A percentile compares a stretch with the other conserved stretches of the same genome.
phyloP scores from a whole-genome alignment of 2,329 filamentous ascomycete genomes.

The Penicillium sclerotiorum region DNA sequence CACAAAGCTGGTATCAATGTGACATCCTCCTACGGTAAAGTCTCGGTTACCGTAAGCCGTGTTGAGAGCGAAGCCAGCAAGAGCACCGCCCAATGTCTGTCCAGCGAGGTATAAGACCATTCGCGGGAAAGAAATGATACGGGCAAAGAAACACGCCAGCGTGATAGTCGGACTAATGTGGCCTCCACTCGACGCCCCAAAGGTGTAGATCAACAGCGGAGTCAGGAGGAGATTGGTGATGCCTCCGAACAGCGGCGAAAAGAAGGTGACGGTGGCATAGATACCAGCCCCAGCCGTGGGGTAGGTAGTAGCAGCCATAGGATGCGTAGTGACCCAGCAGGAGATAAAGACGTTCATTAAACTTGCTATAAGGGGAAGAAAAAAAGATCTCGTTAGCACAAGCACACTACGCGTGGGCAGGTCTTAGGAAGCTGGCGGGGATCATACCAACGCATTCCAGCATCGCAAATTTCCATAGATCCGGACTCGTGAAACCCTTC shows the following conservation, averaged over 20 bases:
- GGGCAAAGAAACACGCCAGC: slow-evolving; percentile 55
- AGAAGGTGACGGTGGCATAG: slow-evolving; percentile 31
- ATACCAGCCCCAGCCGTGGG: slow-evolving; percentile 25
- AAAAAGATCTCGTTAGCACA: slow-evolving; percentile 1
- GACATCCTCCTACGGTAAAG: slow-evolving; percentile 43
- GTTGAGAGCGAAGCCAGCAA: slow-evolving; percentile 49
- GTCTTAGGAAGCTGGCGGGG: neutral
- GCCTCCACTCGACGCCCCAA: slow-evolving; percentile 53
- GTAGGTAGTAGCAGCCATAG: slow-evolving; percentile 13
- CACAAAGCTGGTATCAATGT: slow-evolving; percentile 40
- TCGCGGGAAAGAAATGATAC: slow-evolving; percentile 53
- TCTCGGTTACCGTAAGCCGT: slow-evolving; percentile 30
- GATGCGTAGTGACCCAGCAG: slow-evolving; percentile 25
- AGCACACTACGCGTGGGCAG: no score
- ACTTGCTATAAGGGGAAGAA: slow-evolving; percentile 17
- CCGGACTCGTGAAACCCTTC: slow-evolving; percentile 34
- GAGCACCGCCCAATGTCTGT: slow-evolving; percentile 49
- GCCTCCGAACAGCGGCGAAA: slow-evolving; percentile 38
- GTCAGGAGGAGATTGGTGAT: slow-evolving; percentile 47
- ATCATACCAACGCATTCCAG: slow-evolving; percentile 43
- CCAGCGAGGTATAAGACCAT: slow-evolving; percentile 51
- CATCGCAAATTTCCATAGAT: slow-evolving; percentile 46
- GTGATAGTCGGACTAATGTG: slow-evolving; percentile 60
- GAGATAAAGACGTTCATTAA: slow-evolving; percentile 33
- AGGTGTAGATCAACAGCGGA: slow-evolving; percentile 54